A percentile compares a stretch with the other conserved stretches of the same genome.
These are phyloP conservation scores for Neofusicoccum cordaticola DNA, from an alignment of 2,329 filamentous ascomycete species.

Conservation along the genomic window DNA sequence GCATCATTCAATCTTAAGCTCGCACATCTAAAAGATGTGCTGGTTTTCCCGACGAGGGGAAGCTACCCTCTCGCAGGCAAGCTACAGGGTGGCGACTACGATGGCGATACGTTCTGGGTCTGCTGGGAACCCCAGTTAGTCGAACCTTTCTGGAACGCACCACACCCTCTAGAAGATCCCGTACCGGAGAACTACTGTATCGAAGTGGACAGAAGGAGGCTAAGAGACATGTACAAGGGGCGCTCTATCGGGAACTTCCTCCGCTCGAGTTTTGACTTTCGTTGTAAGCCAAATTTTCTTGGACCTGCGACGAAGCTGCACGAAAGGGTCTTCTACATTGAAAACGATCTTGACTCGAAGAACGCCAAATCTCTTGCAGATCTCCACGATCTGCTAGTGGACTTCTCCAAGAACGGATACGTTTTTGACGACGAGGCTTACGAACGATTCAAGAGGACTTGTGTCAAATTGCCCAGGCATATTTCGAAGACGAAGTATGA, in stretches of 20 bases:
- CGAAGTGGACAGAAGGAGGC: slow-evolving; percentile 46
- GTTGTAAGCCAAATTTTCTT: slow-evolving; percentile 55
- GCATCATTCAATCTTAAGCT: slow-evolving; percentile 57
- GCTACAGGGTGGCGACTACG: slow-evolving; percentile 77
- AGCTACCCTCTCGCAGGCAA: slow-evolving; percentile 63
- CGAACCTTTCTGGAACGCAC: slow-evolving; percentile 62
- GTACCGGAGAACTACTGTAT: slow-evolving; percentile 52
- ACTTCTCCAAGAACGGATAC: slow-evolving; percentile 47
- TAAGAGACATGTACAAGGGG: slow-evolving; percentile 43
- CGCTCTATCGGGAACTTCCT: slow-evolving; percentile 49
- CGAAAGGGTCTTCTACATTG: slow-evolving; percentile 58
- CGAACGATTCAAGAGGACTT: slow-evolving; percentile 51
- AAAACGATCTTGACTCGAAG: slow-evolving; percentile 29
- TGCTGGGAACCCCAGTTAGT: slow-evolving; percentile 71
- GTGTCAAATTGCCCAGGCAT: slow-evolving; percentile 55
- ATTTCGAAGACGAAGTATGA: slow-evolving; percentile 34
- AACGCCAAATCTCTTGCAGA: slow-evolving; percentile 31
- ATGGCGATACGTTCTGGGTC: slow-evolving; percentile 74
- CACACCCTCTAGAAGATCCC: slow-evolving; percentile 46
- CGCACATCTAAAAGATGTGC: slow-evolving; percentile 69
- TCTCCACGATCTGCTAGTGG: slow-evolving; percentile 47
- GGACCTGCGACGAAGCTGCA: slow-evolving; percentile 65
- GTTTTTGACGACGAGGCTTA: slow-evolving; percentile 48
- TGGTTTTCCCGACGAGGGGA: slow-evolving; percentile 70
- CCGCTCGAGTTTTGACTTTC: slow-evolving; percentile 55